Evolutionary conservation across 768 basidiomycete genomes (phyloP), one percentile per base, ranked within the genome.

Genomic region (Leccinellum luteum): DNA sequence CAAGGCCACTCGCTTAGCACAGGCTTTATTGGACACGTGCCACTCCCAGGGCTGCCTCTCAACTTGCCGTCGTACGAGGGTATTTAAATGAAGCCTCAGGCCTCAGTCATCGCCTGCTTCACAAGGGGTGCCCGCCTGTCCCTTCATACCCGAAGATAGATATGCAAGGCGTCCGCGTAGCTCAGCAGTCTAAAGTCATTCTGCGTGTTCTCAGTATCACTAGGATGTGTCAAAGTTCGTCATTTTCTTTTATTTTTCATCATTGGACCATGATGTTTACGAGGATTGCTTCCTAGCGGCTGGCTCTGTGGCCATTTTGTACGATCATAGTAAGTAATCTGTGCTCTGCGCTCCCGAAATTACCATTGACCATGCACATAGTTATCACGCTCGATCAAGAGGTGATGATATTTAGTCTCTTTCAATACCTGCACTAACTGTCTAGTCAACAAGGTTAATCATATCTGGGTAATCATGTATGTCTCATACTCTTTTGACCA

Each of bases 321-420:
- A 47, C 25, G 45, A 47, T 47, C 45, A 47, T 15, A 13, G 44
- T 45, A 21, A 60, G 61, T 45, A 30, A 8, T 28, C 3, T 8
- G 23, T 51, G 0, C n/a, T n/a, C 19, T 17, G 3, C 35, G 31
- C 17, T 19, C 25, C 3, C 30, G 38, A 54, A 15, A 25, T n/a
- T 9, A 5, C 9, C 17, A 32, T 17, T 60, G 1, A 59, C 34
- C 4, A 10, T 23, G 15, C 44, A 27, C 10, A n/a, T 19, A 67
- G 64, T 38, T 28, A 41, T 67, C 31, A 50, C 49, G 1, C 4
- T 50, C 6, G 49, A 50, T 14, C 49, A 19, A 32, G 49, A 50
- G 31, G 31, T 50, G 8, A 50, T 27, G 9, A 2, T 28, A 17
- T 8, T 5, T 6, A 8, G 0, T 14, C 10, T 50, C 6, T 13